A percentile compares a stretch with the other conserved stretches of the same genome.
Conservation (phyloP, 768 basidiomycete genomes). For the Tylopilus cervinicoccineus region DNA sequence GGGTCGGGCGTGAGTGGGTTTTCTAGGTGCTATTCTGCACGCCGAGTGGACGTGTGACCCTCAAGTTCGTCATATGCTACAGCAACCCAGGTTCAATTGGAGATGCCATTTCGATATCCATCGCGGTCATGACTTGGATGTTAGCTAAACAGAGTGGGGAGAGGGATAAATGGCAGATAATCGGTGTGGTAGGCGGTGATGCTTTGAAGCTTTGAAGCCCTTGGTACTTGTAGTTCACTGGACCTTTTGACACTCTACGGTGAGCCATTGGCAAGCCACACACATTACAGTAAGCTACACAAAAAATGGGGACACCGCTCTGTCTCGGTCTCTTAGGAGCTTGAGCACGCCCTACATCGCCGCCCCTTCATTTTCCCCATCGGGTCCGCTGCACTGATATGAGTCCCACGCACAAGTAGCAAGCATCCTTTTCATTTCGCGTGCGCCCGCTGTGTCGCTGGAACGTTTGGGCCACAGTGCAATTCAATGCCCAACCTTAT, state of each 20-base stretch:
- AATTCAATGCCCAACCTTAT: background rate
- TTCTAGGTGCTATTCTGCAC: background rate
- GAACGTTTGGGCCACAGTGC: too few species aligned
- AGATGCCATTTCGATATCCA: conserved; percentile 34
- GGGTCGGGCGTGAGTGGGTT: conserved; percentile 1
- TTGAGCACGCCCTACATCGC: too few species aligned
- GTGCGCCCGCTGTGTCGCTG: background rate
- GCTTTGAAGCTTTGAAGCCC: too few species aligned
- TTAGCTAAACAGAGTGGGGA: background rate
- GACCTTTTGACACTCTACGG: too few species aligned
- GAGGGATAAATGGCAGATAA: conserved; percentile 10
- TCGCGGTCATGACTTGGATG: conserved; percentile 14
- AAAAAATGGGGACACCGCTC: too few species aligned
- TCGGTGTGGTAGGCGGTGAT: conserved; percentile 6
- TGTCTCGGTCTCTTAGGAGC: too few species aligned
- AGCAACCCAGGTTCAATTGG: conserved; percentile 28
- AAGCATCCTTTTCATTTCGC: background rate
- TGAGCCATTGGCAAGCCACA: too few species aligned
- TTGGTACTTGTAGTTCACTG: too few species aligned
- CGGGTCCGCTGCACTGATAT: background rate
- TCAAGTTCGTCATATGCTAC: conserved; percentile 18
- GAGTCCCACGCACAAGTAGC: background rate
- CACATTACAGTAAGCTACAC: too few species aligned
- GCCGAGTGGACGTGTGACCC: background rate
- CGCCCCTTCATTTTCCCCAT: too few species aligned